These are phyloP conservation scores for Stromatinia cepivora DNA, from an alignment of 2,329 filamentous ascomycete species.

Conservation along the genomic window DNA sequence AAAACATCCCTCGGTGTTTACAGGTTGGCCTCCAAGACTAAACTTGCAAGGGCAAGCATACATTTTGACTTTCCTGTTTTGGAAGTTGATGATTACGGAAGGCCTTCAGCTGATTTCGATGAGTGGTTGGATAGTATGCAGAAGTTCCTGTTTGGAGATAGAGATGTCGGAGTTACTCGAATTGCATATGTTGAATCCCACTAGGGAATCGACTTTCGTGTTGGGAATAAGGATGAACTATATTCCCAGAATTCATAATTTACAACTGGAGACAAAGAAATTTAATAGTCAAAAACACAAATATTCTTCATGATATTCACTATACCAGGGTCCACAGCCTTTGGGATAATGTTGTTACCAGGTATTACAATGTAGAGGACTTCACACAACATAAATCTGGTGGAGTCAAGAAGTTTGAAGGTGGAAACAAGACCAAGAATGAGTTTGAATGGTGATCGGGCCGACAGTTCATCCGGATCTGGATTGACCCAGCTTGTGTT, in stretches of 20 bases:
- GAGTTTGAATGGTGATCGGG: background rate
- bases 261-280: background rate
- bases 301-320: background rate
- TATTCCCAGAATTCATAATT: background rate
- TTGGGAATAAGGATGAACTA: background rate
- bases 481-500: too few relatives aligned
- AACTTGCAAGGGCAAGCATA: too few relatives aligned
- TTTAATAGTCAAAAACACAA: background rate
- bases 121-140: background rate
- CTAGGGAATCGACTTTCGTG: background rate
- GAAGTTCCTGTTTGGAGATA: background rate
- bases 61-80: background rate
- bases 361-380: conserved; percentile 7
- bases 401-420: background rate
- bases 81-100: background rate
- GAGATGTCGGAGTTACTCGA: background rate
- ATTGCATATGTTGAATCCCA: background rate
- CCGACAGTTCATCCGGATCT: conserved; percentile 3
- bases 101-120: background rate
- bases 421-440: background rate
- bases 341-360: background rate
- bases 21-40: too few relatives aligned
- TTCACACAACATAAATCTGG: conserved; percentile 14
- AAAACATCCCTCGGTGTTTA: too few relatives aligned
- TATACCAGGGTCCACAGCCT: background rate